Percentiles rank a stretch among this genome's conserved stretches.
Conservation (phyloP, 75 land plant genomes). For the Selaginella tamariscina region DNA sequence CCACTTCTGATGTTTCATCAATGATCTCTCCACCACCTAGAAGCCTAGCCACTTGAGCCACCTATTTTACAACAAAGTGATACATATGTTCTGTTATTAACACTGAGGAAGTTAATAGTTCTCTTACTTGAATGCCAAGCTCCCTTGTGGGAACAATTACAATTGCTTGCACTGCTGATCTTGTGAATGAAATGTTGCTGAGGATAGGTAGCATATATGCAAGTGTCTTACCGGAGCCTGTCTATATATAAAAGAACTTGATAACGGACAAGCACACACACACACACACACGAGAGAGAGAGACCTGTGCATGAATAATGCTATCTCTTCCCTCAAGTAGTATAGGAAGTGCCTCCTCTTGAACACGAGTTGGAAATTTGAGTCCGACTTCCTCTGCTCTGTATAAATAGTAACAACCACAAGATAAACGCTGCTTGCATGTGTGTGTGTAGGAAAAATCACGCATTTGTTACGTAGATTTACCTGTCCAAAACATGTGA, state of each 20-base stretch:
- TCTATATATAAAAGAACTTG: neutral
- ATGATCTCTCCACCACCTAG: neutral
- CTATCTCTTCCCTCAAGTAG: constrained; percentile 63
- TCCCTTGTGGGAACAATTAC: constrained; percentile 93
- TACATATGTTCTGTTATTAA: too few relatives aligned
- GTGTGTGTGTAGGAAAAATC: too few relatives aligned
- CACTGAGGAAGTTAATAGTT: neutral
- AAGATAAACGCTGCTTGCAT: too few relatives aligned
- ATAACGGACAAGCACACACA: too few relatives aligned
- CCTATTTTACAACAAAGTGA: neutral
- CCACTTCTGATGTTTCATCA: neutral
- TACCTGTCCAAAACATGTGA: too few relatives aligned
- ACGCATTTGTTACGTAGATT: too few relatives aligned
- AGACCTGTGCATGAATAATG: constrained; percentile 93
- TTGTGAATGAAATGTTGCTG: constrained; percentile 12
- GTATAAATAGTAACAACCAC: constrained; percentile 15
- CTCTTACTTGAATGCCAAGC: constrained; percentile 79
- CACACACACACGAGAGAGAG: too few relatives aligned
- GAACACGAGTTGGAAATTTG: constrained; percentile 54
- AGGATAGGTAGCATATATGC: constrained; percentile 17
- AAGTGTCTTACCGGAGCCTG: constrained; percentile 6
- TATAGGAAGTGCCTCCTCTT: constrained; percentile 59
- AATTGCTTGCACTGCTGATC: constrained; percentile 79
- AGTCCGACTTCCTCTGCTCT: constrained; percentile 75
- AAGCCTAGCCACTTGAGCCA: neutral